phyloP scores from a whole-genome alignment of 371 early-diverging fungal species.

The Blakeslea trispora region DNA sequence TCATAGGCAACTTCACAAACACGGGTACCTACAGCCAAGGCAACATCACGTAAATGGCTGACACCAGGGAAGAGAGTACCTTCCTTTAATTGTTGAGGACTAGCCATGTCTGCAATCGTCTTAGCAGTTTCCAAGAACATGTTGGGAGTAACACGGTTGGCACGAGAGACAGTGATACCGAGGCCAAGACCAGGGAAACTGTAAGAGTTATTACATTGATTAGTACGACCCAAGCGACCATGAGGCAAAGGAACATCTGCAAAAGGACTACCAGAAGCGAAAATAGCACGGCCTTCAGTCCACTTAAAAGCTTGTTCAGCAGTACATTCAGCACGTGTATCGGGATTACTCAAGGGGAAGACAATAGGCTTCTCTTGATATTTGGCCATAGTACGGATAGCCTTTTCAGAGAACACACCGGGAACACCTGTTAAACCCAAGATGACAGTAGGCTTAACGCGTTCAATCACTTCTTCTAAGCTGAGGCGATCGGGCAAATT shows the following conservation, averaged over 20 bases:
- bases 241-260: constrained; percentile 46
- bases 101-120: constrained; percentile 61
- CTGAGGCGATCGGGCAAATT: constrained; percentile 51
- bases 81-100: constrained; percentile 59
- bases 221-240: constrained; percentile 55
- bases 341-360: constrained; percentile 69
- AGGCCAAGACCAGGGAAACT: constrained; percentile 64
- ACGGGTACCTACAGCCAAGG: constrained; percentile 56
- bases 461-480: constrained; percentile 57
- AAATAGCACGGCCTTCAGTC: constrained; percentile 63
- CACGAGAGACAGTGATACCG: constrained; percentile 58
- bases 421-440: constrained; percentile 60
- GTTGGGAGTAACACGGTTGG: constrained; percentile 54
- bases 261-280: constrained; percentile 65
- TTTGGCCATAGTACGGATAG: constrained; percentile 57
- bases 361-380: constrained; percentile 58
- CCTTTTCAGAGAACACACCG: constrained; percentile 63
- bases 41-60: constrained; percentile 51
- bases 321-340: constrained; percentile 65
- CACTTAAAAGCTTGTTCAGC: constrained; percentile 63
- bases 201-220: constrained; percentile 68
- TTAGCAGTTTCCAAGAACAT: constrained; percentile 67
- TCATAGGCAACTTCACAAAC: constrained; percentile 65
- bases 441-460: constrained; percentile 63
- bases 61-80: constrained; percentile 64